phyloP scores from a whole-genome alignment of 257 asterid genomes.

The Solanum raphanifolium region DNA sequence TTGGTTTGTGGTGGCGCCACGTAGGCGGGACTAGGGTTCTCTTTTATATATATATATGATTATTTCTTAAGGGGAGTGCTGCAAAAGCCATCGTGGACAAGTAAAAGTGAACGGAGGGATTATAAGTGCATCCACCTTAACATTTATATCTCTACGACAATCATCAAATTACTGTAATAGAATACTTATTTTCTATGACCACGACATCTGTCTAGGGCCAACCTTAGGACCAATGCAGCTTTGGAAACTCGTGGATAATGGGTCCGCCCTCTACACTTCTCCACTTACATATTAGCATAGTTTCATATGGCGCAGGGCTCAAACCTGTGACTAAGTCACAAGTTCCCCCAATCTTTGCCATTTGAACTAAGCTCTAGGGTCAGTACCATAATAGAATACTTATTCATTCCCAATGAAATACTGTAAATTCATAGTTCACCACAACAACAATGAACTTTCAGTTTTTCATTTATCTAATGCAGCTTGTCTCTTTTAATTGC shows the following conservation, averaged over 20 bases:
- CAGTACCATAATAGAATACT: too few species aligned
- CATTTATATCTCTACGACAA: not conserved
- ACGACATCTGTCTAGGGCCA: not conserved
- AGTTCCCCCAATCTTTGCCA: not conserved
- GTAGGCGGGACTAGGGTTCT: too few species aligned
- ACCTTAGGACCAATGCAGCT: not conserved
- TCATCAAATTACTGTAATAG: not conserved
- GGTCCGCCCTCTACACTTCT: not conserved
- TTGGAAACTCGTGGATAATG: not conserved
- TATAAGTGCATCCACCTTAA: not conserved
- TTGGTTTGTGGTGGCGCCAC: too few species aligned
- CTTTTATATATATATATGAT: too few species aligned
- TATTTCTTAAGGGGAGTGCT: not conserved
- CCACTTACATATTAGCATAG: not conserved
- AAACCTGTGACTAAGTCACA: not conserved
- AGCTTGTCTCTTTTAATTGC: not conserved
- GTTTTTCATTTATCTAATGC: not conserved
- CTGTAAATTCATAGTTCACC: not conserved
- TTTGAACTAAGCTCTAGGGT: not conserved
- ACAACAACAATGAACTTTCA: not conserved
- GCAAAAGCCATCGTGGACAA: not conserved
- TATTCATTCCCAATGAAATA: not conserved
- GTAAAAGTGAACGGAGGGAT: not conserved
- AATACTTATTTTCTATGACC: not conserved
- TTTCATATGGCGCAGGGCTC: not conserved